Base-by-base conservation (phyloP, 2,329 filamentous ascomycete genomes). In the Plenodomus lindquistii region DNA sequence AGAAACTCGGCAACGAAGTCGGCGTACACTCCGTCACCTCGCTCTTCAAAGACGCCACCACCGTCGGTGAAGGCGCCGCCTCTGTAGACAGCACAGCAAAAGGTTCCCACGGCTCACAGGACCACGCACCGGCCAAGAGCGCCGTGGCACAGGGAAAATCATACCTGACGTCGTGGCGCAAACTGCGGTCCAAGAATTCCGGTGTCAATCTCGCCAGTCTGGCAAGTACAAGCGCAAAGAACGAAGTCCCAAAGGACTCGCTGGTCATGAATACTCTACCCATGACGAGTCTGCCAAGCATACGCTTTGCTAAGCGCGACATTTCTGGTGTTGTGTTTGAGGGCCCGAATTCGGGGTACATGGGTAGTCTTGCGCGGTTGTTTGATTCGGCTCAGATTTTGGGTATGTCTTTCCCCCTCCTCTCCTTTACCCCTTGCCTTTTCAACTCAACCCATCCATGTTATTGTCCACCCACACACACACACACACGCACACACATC, bases 381-480 rank as follows among this genome's bases (percentile, higher is more conserved):
- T 99, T 96, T 72, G 94, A 97, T 76, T 91, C 92, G 57, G 93
- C 86, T 44, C 94, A 97, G 76, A 84, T 92, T 48, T 80, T 99
- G 68, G 94, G 94, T 97, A 81, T 43, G 17, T 21, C 34, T 13
- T 61, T 15, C 19, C 40, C 17, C 39, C 42, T 40, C 18, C 13
- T 19, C 10, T 31, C 19, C 38, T 21, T 38, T 3, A 18, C n/a
- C n/a, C n/a, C n/a, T n/a, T n/a, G n/a, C n/a, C n/a, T n/a, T n/a
- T n/a, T n/a, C n/a, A n/a, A n/a, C n/a, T n/a, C n/a, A n/a, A n/a
- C n/a, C n/a, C n/a, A n/a, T n/a, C n/a, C n/a, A n/a, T n/a, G n/a
- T n/a, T n/a, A n/a, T n/a, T n/a, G n/a, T n/a, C n/a, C n/a, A n/a
- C n/a, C n/a, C n/a, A n/a, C n/a, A n/a, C n/a, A n/a, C n/a, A n/a